Conservation (phyloP, 768 basidiomycete genomes). For the Lactarius hengduanensis region DNA sequence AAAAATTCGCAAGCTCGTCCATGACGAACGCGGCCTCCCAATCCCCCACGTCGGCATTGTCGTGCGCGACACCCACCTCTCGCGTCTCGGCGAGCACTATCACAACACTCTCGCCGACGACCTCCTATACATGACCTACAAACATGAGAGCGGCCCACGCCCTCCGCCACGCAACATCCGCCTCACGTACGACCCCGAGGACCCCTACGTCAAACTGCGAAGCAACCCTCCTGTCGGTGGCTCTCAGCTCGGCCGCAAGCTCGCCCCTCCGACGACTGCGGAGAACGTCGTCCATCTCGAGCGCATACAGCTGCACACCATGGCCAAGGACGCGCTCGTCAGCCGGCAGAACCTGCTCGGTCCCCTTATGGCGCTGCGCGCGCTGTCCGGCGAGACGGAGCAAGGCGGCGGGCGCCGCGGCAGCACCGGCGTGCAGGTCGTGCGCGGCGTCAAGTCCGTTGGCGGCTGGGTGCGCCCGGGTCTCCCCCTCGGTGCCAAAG, state of each 20-base stretch:
- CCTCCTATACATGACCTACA: constrained; percentile 93
- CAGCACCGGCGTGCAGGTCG: constrained; percentile 75
- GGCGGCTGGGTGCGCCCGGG: constrained; percentile 84
- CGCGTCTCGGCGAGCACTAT: constrained; percentile 83
- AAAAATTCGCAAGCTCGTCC: constrained; percentile 36
- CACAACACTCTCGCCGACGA: constrained; percentile 77
- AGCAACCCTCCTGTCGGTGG: constrained; percentile 75
- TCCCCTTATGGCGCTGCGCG: constrained; percentile 85
- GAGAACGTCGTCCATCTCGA: constrained; percentile 76
- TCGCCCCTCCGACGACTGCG: constrained; percentile 61
- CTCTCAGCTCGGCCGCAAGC: constrained; percentile 59
- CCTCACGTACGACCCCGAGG: constrained; percentile 66
- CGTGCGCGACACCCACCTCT: constrained; percentile 67
- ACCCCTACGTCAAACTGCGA: constrained; percentile 83
- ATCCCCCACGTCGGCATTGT: constrained; percentile 64
- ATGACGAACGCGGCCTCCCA: constrained; percentile 62
- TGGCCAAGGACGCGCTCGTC: constrained; percentile 74
- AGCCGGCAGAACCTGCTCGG: constrained; percentile 74
- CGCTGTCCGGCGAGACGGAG: constrained; percentile 80
- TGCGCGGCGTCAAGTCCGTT: constrained; percentile 62
- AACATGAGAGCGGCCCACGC: constrained; percentile 61
- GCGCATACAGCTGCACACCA: constrained; percentile 80
- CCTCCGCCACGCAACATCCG: constrained; percentile 57
- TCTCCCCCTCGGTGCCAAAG: constrained; percentile 82
- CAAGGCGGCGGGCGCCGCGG: constrained; percentile 69